These are phyloP conservation scores for Tympanopsis confertula DNA, from an alignment of 2,329 filamentous ascomycete genomes.

Conservation along the genomic window DNA sequence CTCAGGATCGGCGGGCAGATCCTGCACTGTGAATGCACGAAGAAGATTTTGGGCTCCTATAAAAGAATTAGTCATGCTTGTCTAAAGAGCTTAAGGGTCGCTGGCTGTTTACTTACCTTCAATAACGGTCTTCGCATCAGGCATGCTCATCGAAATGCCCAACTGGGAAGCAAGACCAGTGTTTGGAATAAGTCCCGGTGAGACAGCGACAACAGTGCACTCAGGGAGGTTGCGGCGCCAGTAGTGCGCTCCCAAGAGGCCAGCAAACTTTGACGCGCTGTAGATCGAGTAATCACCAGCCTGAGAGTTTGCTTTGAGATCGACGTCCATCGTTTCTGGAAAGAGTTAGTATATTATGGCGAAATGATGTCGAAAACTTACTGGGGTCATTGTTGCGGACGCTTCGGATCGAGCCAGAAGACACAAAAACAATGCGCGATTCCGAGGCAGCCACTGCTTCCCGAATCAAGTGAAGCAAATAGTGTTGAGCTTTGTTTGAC, in stretches of 20 bases:
- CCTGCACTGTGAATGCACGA: background rate
- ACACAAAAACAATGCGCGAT: background rate
- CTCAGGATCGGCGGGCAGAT: background rate
- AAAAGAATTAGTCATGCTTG: constrained; percentile 5
- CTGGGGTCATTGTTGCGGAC: constrained; percentile 14
- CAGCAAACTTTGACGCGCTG: background rate
- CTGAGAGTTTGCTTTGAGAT: background rate
- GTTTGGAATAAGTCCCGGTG: background rate
- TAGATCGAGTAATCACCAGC: background rate
- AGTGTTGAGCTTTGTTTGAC: constrained; percentile 13
- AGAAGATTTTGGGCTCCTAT: background rate
- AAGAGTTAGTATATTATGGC: constrained; percentile 5
- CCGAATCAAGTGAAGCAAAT: background rate
- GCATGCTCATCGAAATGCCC: background rate
- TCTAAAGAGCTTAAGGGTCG: background rate
- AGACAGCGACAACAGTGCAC: background rate
- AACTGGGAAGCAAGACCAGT: background rate
- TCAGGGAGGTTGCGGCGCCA: background rate
- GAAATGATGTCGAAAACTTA: constrained; percentile 7
- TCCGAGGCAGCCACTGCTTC: background rate
- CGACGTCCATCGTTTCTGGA: constrained; percentile 7
- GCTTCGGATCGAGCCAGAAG: background rate
- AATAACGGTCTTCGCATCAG: background rate
- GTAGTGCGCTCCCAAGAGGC: background rate
- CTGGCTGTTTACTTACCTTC: constrained; percentile 20